Evolutionary conservation across 768 basidiomycete genomes (phyloP), one percentile per base, ranked within the genome.

Genomic region (Crepidotus variabilis): DNA sequence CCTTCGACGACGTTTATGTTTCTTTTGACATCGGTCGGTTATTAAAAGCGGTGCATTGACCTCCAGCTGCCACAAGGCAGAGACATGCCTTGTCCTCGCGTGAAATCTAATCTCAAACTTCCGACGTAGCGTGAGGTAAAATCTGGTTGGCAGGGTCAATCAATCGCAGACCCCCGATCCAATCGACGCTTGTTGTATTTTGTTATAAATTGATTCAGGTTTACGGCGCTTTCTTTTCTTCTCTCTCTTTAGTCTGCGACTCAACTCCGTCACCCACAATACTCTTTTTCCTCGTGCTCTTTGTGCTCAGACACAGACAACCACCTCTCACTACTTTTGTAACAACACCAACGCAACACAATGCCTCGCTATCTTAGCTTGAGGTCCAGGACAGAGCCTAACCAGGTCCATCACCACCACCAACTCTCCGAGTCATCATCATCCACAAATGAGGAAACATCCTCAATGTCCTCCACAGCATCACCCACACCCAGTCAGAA

Each of bases 301-400:
- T 20, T 32, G 28, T 48, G 45, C 18, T 18, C 20, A 6, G 28
- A 28, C 28, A 28, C 28, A 34, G 13, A 28, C 45, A 47, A 45
- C 36, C 11, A 47, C 34, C 32, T 47, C 28, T 20, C 20, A 33
- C 47, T 2, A 32, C 16, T 16, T 4, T 34, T 32, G 28, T 47
- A 28, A 16, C 48, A 51, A 24, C 22, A 32, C 36, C 7, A 22
- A 34, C 48, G 23, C n/a, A 9, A 11, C 11, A 6, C 8, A 10
- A 56, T 56, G 55, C 50, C 50, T 33, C 35, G 55, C 43, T 56
- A 56, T 23, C 55, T 51, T 28, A 56, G 50, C 32, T 7, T 51
- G 35, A 24, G 50, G 46, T 50, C 55, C 11, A 56, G 46, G 18
- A 51, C 16, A 10, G 28, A 33, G 2, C 18, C 11, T 10, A 14